Base-by-base conservation (phyloP, 371 early-diverging fungal species). In the Furculomyces boomerangus region DNA sequence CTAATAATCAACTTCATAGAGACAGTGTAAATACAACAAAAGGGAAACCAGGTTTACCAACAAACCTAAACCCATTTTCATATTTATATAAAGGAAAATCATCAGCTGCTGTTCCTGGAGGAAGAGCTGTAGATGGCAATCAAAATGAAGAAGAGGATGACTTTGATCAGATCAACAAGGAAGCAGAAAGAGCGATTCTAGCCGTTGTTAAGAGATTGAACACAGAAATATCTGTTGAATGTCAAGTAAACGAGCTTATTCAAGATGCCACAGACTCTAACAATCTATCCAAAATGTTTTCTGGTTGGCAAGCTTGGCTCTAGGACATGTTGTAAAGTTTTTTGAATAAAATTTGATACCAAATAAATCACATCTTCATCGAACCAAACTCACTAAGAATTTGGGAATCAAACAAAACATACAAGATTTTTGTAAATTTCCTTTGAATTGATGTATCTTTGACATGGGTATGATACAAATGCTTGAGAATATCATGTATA, bases 151-250 rank as follows among this genome's bases (percentile, higher is more conserved):
- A 25, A 13, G n/a, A 27, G 5, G 18, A 28, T 35, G 44, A 39
- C 41, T 8, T 20, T 27, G 45, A 40, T 30, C 58, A 58, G 35
- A 62, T 52, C 30, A 82, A 77, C 57, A 66, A 70, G 55, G 80
- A 81, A 44, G 81, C 81, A 1, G 75, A 75, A n/a, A 56, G 80
- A 32, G 80, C 81, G 1, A 60, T 82, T n/a, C 44, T 72, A 32
- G 71, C 68, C 7, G 77, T 82, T 2, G 61, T 61, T 26, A 60
- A 67, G 51, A 79, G 76, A 46, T 61, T 82, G 30, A 56, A 59
- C 18, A 60, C 61, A 3, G 35, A 54, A 16, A 60, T 80, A 30
- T 71, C 77, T 45, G 69, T 71, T 1, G 76, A 81, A 47, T 76
- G 78, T 48, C 74, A 76, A 57, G 70, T 83, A 24, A 71, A 69